Conservation (phyloP, 1,139 yeast genomes). For the Saccharomyces hybrid region DNA sequence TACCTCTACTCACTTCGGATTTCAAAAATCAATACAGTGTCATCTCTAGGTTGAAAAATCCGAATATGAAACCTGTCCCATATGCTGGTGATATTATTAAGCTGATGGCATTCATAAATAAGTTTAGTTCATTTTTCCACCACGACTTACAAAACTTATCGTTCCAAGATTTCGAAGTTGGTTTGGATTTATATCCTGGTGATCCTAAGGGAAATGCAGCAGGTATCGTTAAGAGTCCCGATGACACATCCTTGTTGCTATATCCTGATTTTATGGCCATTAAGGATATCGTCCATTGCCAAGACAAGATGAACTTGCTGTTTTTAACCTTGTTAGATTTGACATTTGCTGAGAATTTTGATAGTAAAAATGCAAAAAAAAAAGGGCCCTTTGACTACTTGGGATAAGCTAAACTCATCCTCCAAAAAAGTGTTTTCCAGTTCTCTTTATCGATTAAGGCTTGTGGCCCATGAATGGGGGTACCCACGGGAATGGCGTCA, state of each 20-base stretch:
- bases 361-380: conserved; percentile 30
- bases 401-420: conserved; percentile 13
- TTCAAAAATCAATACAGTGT: conserved; percentile 26
- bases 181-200: conserved; percentile 37
- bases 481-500: conserved; percentile 41
- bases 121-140: conserved; percentile 36
- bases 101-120: conserved; percentile 40
- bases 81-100: conserved; percentile 42
- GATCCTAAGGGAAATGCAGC: conserved; percentile 10
- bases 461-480: conserved; percentile 32
- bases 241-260: conserved; percentile 7
- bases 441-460: conserved; percentile 40
- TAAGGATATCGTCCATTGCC: conserved; percentile 24
- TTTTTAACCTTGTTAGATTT: conserved; percentile 23
- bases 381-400: conserved; percentile 17
- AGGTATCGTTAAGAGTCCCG: conserved; percentile 9
- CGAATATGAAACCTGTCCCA: conserved; percentile 34
- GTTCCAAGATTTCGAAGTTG: conserved; percentile 47
- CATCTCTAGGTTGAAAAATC: conserved; percentile 26
- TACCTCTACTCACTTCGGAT: conserved; percentile 23
- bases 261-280: conserved; percentile 27
- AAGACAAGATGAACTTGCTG: conserved; percentile 28
- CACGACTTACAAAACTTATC: conserved; percentile 34
- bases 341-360: conserved; percentile 20
- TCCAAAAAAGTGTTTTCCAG: conserved; percentile 24